Conservation (phyloP, 2,329 filamentous ascomycete genomes). For the Cercospora nicotianae region DNA sequence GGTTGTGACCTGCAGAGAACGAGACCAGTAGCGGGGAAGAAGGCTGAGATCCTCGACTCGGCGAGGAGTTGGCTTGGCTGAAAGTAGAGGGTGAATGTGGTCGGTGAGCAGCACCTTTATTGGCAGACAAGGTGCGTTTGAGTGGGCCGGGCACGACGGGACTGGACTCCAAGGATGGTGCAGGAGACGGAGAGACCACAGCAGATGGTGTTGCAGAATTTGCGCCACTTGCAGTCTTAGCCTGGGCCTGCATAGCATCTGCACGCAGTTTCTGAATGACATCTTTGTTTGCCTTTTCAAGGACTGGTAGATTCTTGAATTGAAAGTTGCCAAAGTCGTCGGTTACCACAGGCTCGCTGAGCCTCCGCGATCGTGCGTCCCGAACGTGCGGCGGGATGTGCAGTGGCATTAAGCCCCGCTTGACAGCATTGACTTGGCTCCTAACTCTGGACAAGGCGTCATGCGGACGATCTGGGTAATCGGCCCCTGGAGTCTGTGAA, state of each 20-base stretch:
- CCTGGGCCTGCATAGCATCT: constrained; percentile 75
- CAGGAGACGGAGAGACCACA: constrained; percentile 58
- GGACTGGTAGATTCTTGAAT: constrained; percentile 94
- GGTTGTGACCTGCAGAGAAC: constrained; percentile 81
- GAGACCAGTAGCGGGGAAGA: constrained; percentile 94
- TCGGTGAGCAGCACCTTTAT: constrained; percentile 67
- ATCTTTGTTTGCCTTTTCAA: constrained; percentile 98
- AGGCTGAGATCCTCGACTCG: constrained; percentile 78
- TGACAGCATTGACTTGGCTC: constrained; percentile 79
- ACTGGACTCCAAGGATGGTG: constrained; percentile 76
- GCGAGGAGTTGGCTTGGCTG: constrained; percentile 80
- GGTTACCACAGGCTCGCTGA: constrained; percentile 83
- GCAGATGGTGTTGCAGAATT: constrained; percentile 40
- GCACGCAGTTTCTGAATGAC: constrained; percentile 94
- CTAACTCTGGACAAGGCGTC: constrained; percentile 89
- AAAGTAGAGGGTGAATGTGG: constrained; percentile 83
- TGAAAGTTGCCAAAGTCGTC: constrained; percentile 97
- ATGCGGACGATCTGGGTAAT: constrained; percentile 87
- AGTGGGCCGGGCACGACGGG: constrained; percentile 77
- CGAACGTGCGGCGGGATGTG: constrained; percentile 96
- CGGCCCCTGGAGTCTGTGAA: constrained; percentile 65
- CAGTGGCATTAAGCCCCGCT: constrained; percentile 88
- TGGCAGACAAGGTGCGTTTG: constrained; percentile 79
- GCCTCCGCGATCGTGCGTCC: constrained; percentile 78
- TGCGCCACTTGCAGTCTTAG: constrained; percentile 48